Evolutionary conservation across 306 rosid species (phyloP).

Genomic region (Cucumis melo): DNA sequence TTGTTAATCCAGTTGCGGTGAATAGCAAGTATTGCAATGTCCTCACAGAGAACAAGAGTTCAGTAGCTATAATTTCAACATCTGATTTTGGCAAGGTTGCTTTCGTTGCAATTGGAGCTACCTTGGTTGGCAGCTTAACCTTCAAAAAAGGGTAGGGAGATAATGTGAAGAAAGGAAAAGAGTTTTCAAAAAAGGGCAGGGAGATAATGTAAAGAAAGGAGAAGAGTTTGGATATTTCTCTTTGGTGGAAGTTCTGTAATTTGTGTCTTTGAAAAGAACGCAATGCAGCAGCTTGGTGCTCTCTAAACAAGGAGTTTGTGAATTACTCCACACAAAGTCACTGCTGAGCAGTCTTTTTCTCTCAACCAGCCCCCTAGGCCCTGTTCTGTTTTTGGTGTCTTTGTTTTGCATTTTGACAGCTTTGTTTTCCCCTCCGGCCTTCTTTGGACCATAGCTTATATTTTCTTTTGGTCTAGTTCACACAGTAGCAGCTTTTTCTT

Average conservation of each 20-base stretch:
- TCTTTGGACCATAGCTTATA: no score
- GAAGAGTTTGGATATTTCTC: slow-evolving; percentile 99
- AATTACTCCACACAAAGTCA: no score
- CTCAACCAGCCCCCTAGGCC: no score
- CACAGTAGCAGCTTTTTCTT: no score
- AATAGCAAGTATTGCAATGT: slow-evolving; percentile 96
- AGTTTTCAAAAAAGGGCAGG: slow-evolving; percentile 67
- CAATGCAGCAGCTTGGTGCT: no score
- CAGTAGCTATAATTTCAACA: slow-evolving; percentile 68
- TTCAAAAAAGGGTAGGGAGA: slow-evolving; percentile 66
- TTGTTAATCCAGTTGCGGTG: slow-evolving; percentile 93
- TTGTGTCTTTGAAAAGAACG: slow-evolving; percentile 55
- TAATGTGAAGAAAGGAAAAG: slow-evolving; percentile 79
- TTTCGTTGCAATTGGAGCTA: slow-evolving; percentile 87
- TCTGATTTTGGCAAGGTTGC: slow-evolving; percentile 88
- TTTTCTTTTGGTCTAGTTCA: no score
- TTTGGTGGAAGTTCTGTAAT: slow-evolving; percentile 97
- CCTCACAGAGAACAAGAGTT: slow-evolving; percentile 93
- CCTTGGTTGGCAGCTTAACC: slow-evolving; percentile 94
- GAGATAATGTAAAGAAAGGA: slow-evolving; percentile 83
- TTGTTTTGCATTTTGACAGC: no score
- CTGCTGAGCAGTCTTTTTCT: no score
- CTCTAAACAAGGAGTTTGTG: no score
- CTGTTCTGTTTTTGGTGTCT: no score
- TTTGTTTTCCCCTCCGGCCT: no score